These are phyloP conservation scores for Exophiala alcalophila DNA, from an alignment of 2,329 filamentous ascomycete genomes.

Conservation along the genomic window DNA sequence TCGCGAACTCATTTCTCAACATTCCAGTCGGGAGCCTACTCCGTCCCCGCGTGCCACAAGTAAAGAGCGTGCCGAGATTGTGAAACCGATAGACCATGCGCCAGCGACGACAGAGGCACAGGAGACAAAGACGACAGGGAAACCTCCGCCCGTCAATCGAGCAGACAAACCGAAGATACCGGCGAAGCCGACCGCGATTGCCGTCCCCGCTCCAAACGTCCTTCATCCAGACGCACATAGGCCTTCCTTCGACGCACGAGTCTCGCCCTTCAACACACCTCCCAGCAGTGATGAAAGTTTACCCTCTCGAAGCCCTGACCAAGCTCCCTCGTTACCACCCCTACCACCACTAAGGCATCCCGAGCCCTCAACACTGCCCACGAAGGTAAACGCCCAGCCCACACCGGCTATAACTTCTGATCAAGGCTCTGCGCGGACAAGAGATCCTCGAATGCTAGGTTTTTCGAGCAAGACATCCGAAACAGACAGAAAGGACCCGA, in stretches of 20 bases:
- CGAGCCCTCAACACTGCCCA: background rate
- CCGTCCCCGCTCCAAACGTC: constrained; percentile 22
- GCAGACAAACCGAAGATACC: constrained; percentile 72
- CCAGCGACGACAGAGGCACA: background rate
- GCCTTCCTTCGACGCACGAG: constrained; percentile 44
- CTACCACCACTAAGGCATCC: background rate
- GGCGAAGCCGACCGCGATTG: constrained; percentile 40
- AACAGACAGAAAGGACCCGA: constrained; percentile 20
- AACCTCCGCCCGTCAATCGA: constrained; percentile 70
- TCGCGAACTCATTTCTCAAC: constrained; percentile 27
- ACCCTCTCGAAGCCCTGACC: constrained; percentile 28
- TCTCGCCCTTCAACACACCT: constrained; percentile 84
- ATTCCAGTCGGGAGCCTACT: constrained; percentile 27
- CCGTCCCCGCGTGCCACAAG: constrained; percentile 24
- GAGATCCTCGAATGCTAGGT: constrained; percentile 26
- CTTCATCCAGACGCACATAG: constrained; percentile 34
- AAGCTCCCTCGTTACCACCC: background rate
- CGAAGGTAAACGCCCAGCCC: background rate
- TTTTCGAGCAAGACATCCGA: constrained; percentile 16
- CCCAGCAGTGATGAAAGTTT: constrained; percentile 68
- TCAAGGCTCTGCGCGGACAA: constrained; percentile 2
- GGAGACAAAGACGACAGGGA: constrained; percentile 29
- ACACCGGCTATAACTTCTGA: constrained; percentile 7
- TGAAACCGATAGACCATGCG: background rate
- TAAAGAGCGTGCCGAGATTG: constrained; percentile 6